Conservation (phyloP, 176 grass and related monocot genomes). For the Cenchrus americanus region DNA sequence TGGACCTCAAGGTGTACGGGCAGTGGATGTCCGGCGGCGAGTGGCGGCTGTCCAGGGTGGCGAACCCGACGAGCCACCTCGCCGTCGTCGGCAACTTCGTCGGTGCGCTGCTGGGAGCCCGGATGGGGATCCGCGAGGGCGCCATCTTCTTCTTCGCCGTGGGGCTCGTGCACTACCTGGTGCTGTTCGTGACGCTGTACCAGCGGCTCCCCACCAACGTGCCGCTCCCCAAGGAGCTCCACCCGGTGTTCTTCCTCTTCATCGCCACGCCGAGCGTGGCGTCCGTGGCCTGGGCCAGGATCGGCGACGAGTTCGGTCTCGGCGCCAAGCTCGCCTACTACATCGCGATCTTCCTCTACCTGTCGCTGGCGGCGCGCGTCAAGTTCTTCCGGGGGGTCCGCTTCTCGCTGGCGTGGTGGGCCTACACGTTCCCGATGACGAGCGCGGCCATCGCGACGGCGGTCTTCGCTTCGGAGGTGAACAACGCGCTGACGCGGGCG, state of each 20-base stretch:
- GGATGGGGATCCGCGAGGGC: slow-evolving; percentile 48
- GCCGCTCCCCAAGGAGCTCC: slow-evolving; percentile 62
- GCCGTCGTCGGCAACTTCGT: slow-evolving; percentile 77
- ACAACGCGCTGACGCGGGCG: slow-evolving; percentile 36
- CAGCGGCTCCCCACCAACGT: slow-evolving; percentile 62
- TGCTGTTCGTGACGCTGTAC: slow-evolving; percentile 86
- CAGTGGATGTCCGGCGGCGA: slow-evolving; percentile 80
- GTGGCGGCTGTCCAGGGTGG: slow-evolving; percentile 66
- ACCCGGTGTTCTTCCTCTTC: slow-evolving; percentile 88
- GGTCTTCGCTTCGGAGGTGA: slow-evolving; percentile 58
- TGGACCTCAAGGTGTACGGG: slow-evolving; percentile 77
- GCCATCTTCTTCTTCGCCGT: slow-evolving; percentile 68
- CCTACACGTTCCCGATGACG: slow-evolving; percentile 84
- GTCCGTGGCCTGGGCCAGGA: slow-evolving; percentile 57
- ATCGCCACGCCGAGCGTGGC: slow-evolving; percentile 63
- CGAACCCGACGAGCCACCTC: slow-evolving; percentile 73
- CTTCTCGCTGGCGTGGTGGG: slow-evolving; percentile 87
- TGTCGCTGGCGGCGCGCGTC: slow-evolving; percentile 51
- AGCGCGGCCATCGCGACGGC: slow-evolving; percentile 57
- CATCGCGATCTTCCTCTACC: slow-evolving; percentile 71
- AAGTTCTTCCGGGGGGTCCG: slow-evolving; percentile 50
- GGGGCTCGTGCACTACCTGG: slow-evolving; percentile 68
- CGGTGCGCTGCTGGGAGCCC: slow-evolving; percentile 47
- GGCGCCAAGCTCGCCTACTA: slow-evolving; percentile 68
- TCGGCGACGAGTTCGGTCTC: slow-evolving; percentile 49